Conservation (phyloP, 176 grass and related monocot species). For the Juncus effusus region DNA sequence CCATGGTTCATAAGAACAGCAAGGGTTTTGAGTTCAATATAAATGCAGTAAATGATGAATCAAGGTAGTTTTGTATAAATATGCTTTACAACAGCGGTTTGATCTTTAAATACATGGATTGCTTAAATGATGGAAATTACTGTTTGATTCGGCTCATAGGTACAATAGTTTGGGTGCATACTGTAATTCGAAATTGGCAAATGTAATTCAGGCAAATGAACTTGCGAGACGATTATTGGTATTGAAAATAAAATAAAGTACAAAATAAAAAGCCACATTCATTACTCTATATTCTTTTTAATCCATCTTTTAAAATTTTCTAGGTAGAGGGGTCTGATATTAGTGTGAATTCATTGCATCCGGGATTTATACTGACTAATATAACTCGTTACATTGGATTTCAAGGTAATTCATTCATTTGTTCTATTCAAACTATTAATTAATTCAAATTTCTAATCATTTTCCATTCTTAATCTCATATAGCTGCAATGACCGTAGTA, state of each 20-base stretch:
- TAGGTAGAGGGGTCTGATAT: slow-evolving; percentile 12
- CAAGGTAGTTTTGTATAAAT: slow-evolving; percentile 7
- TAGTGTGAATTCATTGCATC: slow-evolving; percentile 6
- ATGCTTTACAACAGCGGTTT: background rate
- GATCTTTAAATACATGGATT: background rate
- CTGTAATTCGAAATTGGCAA: slow-evolving; percentile 10
- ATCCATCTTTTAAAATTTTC: background rate
- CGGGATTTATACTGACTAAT: background rate
- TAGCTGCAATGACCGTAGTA: background rate
- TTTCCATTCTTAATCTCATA: background rate
- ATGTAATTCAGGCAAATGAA: slow-evolving; percentile 11
- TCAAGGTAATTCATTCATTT: slow-evolving; percentile 1
- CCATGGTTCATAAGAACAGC: slow-evolving; percentile 7
- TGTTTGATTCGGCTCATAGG: background rate
- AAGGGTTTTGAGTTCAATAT: slow-evolving; percentile 14
- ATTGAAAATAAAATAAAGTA: background rate
- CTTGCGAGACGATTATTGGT: slow-evolving; percentile 5
- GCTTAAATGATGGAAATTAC: background rate
- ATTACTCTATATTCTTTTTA: background rate
- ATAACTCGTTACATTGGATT: background rate
- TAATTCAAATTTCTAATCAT: background rate
- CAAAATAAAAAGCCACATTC: too few relatives aligned
- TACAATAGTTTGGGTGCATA: background rate
- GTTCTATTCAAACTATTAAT: background rate
- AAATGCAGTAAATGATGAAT: slow-evolving; percentile 28